phyloP scores from a whole-genome alignment of 2,329 filamentous ascomycete genomes.

The Furcasterigmium furcatum region DNA sequence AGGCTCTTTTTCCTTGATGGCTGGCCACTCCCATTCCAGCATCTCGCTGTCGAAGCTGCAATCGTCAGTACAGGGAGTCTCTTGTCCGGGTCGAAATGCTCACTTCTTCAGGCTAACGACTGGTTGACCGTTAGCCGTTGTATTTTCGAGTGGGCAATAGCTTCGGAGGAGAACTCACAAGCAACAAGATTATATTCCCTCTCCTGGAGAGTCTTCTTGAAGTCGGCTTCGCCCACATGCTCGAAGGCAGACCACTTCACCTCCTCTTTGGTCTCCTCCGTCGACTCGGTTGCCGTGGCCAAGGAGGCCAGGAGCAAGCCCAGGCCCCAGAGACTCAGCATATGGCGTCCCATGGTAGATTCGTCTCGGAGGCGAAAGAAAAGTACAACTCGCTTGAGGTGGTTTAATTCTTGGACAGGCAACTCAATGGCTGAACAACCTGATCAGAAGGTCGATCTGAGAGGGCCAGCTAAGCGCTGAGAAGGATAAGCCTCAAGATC shows the following conservation, averaged over 20 bases:
- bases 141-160: background rate
- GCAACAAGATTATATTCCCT: slow-evolving; percentile 22
- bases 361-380: too few relatives aligned
- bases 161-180: slow-evolving; percentile 19
- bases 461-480: too few relatives aligned
- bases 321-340: background rate
- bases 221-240: slow-evolving; percentile 4
- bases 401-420: too few relatives aligned
- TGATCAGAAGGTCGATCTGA: too few relatives aligned
- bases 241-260: slow-evolving; percentile 1
- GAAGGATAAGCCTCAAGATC: too few relatives aligned
- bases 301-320: background rate
- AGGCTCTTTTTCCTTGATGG: slow-evolving; percentile 6
- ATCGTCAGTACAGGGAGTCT: background rate
- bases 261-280: background rate
- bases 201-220: slow-evolving; percentile 7
- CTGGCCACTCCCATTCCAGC: slow-evolving; percentile 13
- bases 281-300: background rate
- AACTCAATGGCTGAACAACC: too few relatives aligned
- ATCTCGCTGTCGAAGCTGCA: slow-evolving; percentile 6
- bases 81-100: background rate
- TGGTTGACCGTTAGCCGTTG: background rate
- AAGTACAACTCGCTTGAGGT: too few relatives aligned
- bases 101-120: too few relatives aligned
- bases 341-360: background rate